phyloP scores from a whole-genome alignment of 192 early-diverging fungal species.

The Gamsiella multidivaricata region DNA sequence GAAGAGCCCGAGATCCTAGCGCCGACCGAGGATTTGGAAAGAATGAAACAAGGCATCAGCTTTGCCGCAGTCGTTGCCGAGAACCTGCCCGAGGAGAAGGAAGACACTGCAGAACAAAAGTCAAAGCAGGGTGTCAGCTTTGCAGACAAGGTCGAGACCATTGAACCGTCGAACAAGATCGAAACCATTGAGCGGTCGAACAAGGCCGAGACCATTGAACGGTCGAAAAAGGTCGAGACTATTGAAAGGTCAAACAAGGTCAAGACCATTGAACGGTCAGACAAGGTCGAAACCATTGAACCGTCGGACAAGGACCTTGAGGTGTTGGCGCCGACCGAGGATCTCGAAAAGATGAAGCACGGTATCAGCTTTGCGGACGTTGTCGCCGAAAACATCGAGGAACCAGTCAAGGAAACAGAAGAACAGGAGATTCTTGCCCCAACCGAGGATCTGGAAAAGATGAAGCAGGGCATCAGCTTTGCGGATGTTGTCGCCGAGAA shows the following conservation, averaged over 20 bases:
- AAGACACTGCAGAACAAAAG: not conserved
- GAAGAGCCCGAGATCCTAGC: slow-evolving; percentile 19
- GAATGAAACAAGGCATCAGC: slow-evolving; percentile 24
- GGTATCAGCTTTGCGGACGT: slow-evolving; percentile 7
- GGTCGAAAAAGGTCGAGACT: not conserved
- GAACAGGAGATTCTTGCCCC: slow-evolving; percentile 11
- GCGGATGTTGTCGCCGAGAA: slow-evolving; percentile 13
- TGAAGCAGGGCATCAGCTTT: slow-evolving; percentile 34
- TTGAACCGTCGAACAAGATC: no score
- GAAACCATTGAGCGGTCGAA: no score
- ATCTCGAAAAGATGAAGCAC: no score
- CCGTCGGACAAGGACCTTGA: not conserved
- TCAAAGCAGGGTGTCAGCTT: slow-evolving; percentile 24
- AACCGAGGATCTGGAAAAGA: slow-evolving; percentile 31
- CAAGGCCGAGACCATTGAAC: not conserved
- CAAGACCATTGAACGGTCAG: not conserved
- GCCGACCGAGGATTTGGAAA: slow-evolving; percentile 28
- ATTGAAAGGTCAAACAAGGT: not conserved
- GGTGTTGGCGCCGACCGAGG: slow-evolving; percentile 14
- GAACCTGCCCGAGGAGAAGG: not conserved
- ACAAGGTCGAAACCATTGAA: not conserved
- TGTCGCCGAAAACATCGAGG: not conserved
- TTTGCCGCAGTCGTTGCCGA: slow-evolving; percentile 8
- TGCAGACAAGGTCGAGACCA: slow-evolving; percentile 1
- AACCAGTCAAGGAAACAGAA: slow-evolving; percentile 1